Percentiles rank a stretch among this genome's conserved stretches.
Conservation (phyloP, 2,329 filamentous ascomycete species). For the Ascochyta rabiei region DNA sequence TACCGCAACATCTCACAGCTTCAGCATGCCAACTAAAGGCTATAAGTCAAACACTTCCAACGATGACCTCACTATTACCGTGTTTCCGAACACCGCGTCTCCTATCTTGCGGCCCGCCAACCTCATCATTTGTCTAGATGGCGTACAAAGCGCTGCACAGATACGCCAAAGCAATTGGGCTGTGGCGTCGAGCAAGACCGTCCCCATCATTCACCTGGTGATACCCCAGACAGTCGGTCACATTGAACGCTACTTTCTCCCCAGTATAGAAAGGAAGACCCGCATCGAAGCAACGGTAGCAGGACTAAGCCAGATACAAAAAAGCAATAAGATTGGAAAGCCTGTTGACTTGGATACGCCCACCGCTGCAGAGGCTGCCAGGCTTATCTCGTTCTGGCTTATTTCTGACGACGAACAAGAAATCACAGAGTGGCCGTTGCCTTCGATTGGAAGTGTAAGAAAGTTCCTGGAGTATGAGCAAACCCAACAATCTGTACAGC, state of each 20-base stretch:
- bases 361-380: slow-evolving; percentile 31
- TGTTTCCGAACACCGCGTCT: slow-evolving; percentile 38
- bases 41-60: slow-evolving; percentile 11
- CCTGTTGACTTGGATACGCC: slow-evolving; percentile 38
- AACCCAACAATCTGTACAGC: slow-evolving; percentile 32
- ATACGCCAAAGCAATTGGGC: slow-evolving; percentile 38
- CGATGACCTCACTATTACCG: slow-evolving; percentile 40
- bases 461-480: slow-evolving; percentile 34
- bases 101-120: slow-evolving; percentile 38
- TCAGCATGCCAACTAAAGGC: slow-evolving; percentile 31
- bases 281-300: slow-evolving; percentile 47
- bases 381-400: slow-evolving; percentile 35
- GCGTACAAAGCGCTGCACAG: slow-evolving; percentile 31
- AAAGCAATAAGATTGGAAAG: slow-evolving; percentile 40
- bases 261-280: slow-evolving; percentile 21
- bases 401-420: slow-evolving; percentile 10
- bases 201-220: slow-evolving; percentile 48
- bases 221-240: slow-evolving; percentile 53
- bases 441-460: slow-evolving; percentile 40
- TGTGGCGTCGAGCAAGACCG: slow-evolving; percentile 17
- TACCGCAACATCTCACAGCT: slow-evolving; percentile 31
- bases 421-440: slow-evolving; percentile 35
- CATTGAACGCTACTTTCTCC: slow-evolving; percentile 49
- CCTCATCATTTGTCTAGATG: slow-evolving; percentile 51
- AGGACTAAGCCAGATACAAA: slow-evolving; percentile 38